These are phyloP conservation scores for Macrophomina pseudophaseolina DNA, from an alignment of 2,329 filamentous ascomycete genomes.

Conservation along the genomic window DNA sequence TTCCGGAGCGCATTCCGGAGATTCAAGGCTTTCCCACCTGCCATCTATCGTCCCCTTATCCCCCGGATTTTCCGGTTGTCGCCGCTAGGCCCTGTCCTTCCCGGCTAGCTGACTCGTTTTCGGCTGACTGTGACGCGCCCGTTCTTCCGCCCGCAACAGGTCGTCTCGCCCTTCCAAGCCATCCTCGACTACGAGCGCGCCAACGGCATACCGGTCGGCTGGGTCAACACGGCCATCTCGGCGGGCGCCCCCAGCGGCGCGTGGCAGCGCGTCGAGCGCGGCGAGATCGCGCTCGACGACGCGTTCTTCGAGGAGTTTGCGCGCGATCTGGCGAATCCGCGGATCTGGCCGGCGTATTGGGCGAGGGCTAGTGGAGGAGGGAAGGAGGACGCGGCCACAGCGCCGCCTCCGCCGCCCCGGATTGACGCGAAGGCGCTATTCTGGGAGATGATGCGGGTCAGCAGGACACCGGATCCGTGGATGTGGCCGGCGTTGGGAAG, in stretches of 20 bases:
- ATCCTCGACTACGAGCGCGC: conserved; percentile 88
- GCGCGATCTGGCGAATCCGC: conserved; percentile 69
- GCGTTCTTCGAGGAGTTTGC: conserved; percentile 79
- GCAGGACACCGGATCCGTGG: conserved; percentile 76
- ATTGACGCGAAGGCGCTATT: conserved; percentile 83
- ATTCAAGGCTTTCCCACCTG: background rate
- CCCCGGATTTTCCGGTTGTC: too few species aligned
- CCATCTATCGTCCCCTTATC: background rate
- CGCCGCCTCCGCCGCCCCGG: conserved; percentile 67
- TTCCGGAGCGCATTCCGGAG: conserved; percentile 22
- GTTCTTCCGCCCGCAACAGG: conserved; percentile 56
- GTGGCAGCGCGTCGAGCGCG: conserved; percentile 89
- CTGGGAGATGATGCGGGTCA: conserved; percentile 86
- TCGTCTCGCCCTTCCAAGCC: conserved; percentile 87
- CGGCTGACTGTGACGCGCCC: too few species aligned
- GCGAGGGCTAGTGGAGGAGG: conserved; percentile 25
- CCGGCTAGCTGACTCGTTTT: conserved; percentile 2
- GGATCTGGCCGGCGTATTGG: conserved; percentile 70
- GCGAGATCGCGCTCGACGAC: conserved; percentile 75
- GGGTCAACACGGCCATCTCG: conserved; percentile 90
- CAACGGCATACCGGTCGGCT: conserved; percentile 79
- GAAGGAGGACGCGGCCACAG: conserved; percentile 34
- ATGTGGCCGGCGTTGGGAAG: conserved; percentile 82
- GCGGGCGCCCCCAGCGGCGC: conserved; percentile 75
- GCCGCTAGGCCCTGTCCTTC: too few species aligned